These are phyloP conservation scores for Porcisia hertigi DNA, from an alignment of 208 protist species.

Conservation along the genomic window DNA sequence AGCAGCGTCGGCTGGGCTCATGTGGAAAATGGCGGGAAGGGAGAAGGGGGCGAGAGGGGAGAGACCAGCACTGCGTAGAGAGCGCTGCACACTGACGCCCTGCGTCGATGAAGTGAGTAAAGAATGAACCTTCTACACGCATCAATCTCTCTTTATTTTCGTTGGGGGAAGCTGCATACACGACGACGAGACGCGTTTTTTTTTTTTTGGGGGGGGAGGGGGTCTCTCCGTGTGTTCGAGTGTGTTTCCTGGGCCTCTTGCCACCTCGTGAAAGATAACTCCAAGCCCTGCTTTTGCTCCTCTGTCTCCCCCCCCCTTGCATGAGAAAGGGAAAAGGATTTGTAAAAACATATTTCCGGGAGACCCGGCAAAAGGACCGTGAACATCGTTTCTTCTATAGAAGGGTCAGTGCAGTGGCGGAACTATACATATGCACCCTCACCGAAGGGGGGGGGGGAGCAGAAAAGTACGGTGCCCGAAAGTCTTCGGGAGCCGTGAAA, in stretches of 20 bases:
- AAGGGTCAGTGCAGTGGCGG: background rate
- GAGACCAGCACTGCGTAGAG: background rate
- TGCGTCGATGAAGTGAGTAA: background rate
- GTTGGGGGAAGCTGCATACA: background rate
- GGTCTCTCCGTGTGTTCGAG: background rate
- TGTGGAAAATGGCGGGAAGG: background rate
- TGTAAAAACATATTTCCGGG: background rate
- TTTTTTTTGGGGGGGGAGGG: no score
- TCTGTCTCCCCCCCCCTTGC: background rate
- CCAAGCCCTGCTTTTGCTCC: no score
- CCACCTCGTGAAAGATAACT: background rate
- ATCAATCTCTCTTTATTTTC: no score
- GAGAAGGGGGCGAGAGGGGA: no score
- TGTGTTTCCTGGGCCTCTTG: background rate
- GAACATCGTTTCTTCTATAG: background rate
- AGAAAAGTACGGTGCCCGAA: background rate
- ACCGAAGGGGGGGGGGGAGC: background rate
- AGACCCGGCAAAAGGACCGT: background rate
- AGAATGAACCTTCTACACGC: background rate
- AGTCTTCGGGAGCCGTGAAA: background rate
- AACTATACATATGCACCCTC: conserved; percentile 3
- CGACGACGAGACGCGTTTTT: background rate
- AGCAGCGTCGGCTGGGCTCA: background rate
- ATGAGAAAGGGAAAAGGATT: background rate
- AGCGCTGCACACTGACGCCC: background rate